These are phyloP conservation scores for Leersia perrieri DNA, from an alignment of 176 grass and related monocot genomes.

Conservation along the genomic window DNA sequence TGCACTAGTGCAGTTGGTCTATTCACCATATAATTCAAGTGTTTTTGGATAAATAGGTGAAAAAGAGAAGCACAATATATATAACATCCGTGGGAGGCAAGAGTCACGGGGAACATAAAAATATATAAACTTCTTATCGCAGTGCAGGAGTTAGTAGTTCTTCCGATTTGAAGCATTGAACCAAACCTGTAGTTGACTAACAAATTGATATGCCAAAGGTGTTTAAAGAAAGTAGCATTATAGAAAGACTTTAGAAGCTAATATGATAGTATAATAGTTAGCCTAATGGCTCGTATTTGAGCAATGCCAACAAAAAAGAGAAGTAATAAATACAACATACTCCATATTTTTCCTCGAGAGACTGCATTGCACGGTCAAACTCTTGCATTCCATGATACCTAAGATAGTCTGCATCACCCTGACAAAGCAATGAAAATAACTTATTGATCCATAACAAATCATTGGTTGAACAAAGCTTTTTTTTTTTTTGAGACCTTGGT, in stretches of 20 bases:
- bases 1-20: not conserved
- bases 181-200: constrained; percentile 4
- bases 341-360: constrained; percentile 83
- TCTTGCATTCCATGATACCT: constrained; percentile 78
- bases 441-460: not conserved
- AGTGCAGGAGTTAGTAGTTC: not conserved
- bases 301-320: constrained; percentile 20
- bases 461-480: not conserved
- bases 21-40: constrained; percentile 9
- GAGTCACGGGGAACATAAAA: not conserved
- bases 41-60: not conserved
- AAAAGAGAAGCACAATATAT: not conserved
- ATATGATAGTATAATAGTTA: not conserved
- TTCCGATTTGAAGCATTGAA: constrained; percentile 1
- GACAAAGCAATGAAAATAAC: constrained; percentile 11
- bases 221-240: constrained; percentile 5
- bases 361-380: constrained; percentile 89
- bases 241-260: not conserved
- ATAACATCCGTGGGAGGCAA: not conserved
- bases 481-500: no score
- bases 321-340: constrained; percentile 47
- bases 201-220: not conserved
- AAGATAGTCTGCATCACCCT: constrained; percentile 90
- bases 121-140: not conserved
- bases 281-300: constrained; percentile 1